A percentile compares a stretch with the other conserved stretches of the same genome.
Evolutionary conservation across 2,329 filamentous ascomycete genomes (phyloP).

Genomic region (Penicillium sp.): DNA sequence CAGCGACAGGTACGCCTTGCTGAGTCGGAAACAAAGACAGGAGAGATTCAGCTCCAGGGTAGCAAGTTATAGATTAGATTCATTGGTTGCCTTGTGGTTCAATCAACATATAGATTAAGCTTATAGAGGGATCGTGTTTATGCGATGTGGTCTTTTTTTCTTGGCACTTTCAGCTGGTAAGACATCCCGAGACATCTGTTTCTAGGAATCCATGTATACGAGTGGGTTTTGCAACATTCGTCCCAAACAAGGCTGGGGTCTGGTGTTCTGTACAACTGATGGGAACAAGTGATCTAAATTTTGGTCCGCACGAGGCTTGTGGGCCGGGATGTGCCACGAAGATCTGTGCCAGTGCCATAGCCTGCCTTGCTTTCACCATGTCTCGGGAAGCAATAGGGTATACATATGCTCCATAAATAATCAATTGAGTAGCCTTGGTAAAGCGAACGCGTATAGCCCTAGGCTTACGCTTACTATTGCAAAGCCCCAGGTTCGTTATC

Average conservation of each 20-base stretch:
- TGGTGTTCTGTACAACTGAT: background rate
- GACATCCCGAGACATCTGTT: background rate
- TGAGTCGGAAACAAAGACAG: background rate
- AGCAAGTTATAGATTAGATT: conserved; percentile 3
- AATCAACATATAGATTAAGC: background rate
- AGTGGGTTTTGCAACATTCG: background rate
- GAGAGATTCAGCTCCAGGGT: background rate
- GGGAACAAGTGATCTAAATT: background rate
- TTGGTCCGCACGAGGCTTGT: background rate
- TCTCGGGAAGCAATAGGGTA: background rate
- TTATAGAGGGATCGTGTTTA: background rate
- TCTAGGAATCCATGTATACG: background rate
- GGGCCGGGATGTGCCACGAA: background rate
- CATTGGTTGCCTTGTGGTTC: background rate
- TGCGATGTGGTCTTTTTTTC: background rate
- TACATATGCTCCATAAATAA: background rate
- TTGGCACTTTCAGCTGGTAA: background rate
- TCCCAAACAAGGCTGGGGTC: background rate
- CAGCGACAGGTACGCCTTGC: background rate
- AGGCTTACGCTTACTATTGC: background rate
- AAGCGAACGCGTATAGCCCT: background rate
- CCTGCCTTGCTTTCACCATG: background rate
- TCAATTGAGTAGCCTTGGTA: conserved; percentile 5
- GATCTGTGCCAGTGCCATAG: background rate
- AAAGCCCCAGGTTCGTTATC: background rate